These are phyloP conservation scores for Galerina sulciceps DNA, from an alignment of 768 basidiomycete genomes.

Conservation along the genomic window DNA sequence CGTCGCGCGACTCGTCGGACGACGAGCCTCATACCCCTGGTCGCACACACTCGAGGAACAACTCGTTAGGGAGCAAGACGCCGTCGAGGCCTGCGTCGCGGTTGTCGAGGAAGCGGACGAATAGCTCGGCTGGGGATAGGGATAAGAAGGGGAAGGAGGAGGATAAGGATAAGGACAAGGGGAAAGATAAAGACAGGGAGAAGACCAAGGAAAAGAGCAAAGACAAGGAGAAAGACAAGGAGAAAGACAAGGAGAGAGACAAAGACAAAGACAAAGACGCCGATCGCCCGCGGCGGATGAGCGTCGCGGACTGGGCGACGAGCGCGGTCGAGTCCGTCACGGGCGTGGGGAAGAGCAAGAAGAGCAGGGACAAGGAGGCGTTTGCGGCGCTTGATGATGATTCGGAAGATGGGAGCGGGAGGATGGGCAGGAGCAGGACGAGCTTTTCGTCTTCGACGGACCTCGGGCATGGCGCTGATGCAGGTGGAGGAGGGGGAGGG, in stretches of 20 bases:
- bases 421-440: slow-evolving; percentile 14
- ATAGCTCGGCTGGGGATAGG: slow-evolving; percentile 46
- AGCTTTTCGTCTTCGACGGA: not conserved
- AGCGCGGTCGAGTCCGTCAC: slow-evolving; percentile 66
- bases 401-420: slow-evolving; percentile 33
- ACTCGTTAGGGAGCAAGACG: slow-evolving; percentile 44
- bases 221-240: slow-evolving; percentile 38
- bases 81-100: slow-evolving; percentile 60
- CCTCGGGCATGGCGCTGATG: no score
- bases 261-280: slow-evolving; percentile 33
- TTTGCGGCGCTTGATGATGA: slow-evolving; percentile 60
- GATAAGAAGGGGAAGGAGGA: slow-evolving; percentile 32
- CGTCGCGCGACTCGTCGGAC: slow-evolving; percentile 39
- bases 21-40: slow-evolving; percentile 37
- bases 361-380: slow-evolving; percentile 59
- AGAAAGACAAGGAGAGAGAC: slow-evolving; percentile 24
- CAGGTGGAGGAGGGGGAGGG: no score
- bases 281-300: slow-evolving; percentile 45
- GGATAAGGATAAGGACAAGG: slow-evolving; percentile 35
- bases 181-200: slow-evolving; percentile 24
- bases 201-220: no score
- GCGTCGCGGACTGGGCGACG: slow-evolving; percentile 69
- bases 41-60: slow-evolving; percentile 37
- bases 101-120: slow-evolving; percentile 68
- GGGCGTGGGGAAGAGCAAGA: slow-evolving; percentile 55